phyloP scores from a whole-genome alignment of 2,329 filamentous ascomycete genomes.

The Elsinoe ampelina region DNA sequence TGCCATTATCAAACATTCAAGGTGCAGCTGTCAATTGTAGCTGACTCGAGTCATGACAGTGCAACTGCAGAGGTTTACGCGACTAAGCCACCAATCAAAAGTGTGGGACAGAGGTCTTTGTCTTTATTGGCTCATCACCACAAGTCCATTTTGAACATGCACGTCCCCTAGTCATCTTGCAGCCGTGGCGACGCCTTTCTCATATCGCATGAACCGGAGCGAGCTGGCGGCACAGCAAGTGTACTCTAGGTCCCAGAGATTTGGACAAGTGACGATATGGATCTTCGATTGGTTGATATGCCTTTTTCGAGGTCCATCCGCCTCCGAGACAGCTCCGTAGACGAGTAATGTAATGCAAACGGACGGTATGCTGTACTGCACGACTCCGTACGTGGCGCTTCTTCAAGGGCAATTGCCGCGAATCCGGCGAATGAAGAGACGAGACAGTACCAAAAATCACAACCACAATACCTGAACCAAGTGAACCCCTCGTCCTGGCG shows the following conservation, averaged over 20 bases:
- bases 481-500: constrained; percentile 1
- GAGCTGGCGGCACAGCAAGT: constrained; percentile 2
- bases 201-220: constrained; percentile 5
- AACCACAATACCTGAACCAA: constrained; percentile 9
- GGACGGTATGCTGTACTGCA: neutral
- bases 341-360: neutral
- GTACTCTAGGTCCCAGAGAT: constrained; percentile 3
- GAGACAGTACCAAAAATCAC: constrained; percentile 4
- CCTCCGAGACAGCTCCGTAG: constrained; percentile 7
- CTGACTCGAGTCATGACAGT: neutral
- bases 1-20: neutral
- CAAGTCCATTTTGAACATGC: neutral
- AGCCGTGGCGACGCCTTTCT: neutral
- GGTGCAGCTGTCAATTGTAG: neutral
- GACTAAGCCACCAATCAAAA: neutral
- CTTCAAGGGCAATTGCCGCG: constrained; percentile 2
- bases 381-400: constrained; percentile 7
- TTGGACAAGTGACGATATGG: neutral
- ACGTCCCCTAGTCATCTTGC: constrained; percentile 6
- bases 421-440: constrained; percentile 2
- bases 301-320: neutral
- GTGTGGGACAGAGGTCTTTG: neutral
- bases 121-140: too few species aligned
- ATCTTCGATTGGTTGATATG: neutral
- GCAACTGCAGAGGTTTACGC: neutral